Evolutionary conservation across 2,329 filamentous ascomycete genomes (phyloP), one percentile per base, ranked within the genome.

Genomic region (Trichoderma oligosporum): DNA sequence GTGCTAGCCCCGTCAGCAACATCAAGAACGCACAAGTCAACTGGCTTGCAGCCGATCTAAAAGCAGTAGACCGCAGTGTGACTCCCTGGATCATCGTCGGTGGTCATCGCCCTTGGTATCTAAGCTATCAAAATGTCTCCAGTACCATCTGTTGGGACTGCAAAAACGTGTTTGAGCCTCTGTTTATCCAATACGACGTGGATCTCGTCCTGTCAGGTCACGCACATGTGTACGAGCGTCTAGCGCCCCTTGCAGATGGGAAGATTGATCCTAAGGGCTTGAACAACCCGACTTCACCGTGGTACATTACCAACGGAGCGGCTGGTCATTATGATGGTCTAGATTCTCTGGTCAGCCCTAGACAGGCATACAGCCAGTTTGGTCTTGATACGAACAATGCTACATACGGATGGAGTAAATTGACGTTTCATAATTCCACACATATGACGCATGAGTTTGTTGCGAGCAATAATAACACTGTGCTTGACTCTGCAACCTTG

Each of bases 111-210:
- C 52, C 52, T 0, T 55, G 52, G 52, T 55, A 55, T 46, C 52
- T 55, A 12, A 55, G 52, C 22, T 25, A 38, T 8, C 9, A 18
- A 1, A 55, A 55, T 9, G 52, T 36, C 41, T 22, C 39, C 6
- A 22, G 52, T 9, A 55, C 52, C 41, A 55, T 55, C n/a, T 55
- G 52, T 31, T 55, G 52, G 52, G 42, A 39, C 52, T 55, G 52
- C 41, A 55, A 55, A 11, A 41, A 55, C 16, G 52, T 55, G 1
- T 55, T 55, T 18, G 52, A 55, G 41, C 52, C 52, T 20, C 31
- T 55, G 0, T 55, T 55, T 14, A 29, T 55, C 41, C 29, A 38
- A 14, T 55, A 55, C 4, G 52, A 33, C 2, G 52, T 55, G 2
- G 52, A 55, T 16, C 41, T 55, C 18, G 52, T 55, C 7, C 16